Evolutionary conservation across 805 yeast species (phyloP), one percentile per base, ranked within the genome.

Genomic region (Torulaspora quercuum): DNA sequence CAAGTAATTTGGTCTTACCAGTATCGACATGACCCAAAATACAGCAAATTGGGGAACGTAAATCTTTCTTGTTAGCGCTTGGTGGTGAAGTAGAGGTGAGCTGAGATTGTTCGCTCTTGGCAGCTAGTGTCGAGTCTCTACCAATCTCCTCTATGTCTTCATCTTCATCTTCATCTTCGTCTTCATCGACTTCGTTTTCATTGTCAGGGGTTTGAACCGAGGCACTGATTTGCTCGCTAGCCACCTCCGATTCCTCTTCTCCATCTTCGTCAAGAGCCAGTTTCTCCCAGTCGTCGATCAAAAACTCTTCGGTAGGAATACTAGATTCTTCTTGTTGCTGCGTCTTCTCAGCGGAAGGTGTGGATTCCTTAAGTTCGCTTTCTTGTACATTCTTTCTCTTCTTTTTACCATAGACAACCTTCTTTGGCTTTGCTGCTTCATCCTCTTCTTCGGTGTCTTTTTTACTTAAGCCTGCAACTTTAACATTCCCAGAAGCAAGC

Each of bases 11-110:
- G 50, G 99, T 92, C 68, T 92, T 92, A 80, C 99, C 99, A 41
- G 98, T 92, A 75, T 92, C 99, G 67, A 92, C 99, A 72, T 92
- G 99, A 62, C 99, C 99, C 65, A 92, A 75, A 57, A 92, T 92
- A 82, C 96, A 88, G 67, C 98, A 92, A 62, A 92, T 92, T 48
- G 99, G 99, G 47, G 99, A 92, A 68, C 99, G 95, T 59, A 92
- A 68, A 55, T 92, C 75, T 27, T 65, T 68, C 37, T 52, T 43
- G 31, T 63, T 69, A 7, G 65, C 66, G 34, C 48, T 20, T 8
- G 57, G 46, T 44, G 55, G 42, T 30, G 60, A 47, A 9, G 61
- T 37, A n/a, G 57, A 44, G 13, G 56, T 32, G 16, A 50, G 35
- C 14, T 28, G 18, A 7, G 24, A 4, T 16, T 21, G 13, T 21